Conservation (phyloP, 164 flowering plant genomes). For the Stephania yunnanensis region DNA sequence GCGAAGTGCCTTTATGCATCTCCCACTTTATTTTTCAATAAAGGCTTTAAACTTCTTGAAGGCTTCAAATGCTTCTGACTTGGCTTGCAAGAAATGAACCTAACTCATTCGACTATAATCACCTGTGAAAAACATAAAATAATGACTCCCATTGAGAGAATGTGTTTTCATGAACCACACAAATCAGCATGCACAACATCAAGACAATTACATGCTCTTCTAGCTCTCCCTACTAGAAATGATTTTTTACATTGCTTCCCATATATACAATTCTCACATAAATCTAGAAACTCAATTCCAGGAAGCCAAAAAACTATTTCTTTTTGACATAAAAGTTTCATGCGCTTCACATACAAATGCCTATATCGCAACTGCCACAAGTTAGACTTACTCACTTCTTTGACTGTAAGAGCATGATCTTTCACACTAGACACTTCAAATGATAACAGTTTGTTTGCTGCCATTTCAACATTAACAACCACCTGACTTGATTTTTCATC, state of each 20-base stretch:
- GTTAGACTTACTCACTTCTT: no score
- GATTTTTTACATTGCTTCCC: not conserved
- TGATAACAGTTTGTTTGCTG: conserved; percentile 12
- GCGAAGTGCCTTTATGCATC: no score
- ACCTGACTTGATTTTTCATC: not conserved
- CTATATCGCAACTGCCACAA: not conserved
- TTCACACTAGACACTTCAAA: not conserved
- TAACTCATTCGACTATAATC: conserved; percentile 1
- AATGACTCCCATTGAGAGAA: not conserved
- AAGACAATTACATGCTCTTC: not conserved
- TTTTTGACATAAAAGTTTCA: not conserved
- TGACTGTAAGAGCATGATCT: no score
- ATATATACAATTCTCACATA: conserved; percentile 4
- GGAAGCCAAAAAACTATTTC: conserved; percentile 6
- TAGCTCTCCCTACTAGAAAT: conserved; percentile 6
- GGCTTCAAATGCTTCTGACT: not conserved
- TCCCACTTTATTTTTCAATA: no score
- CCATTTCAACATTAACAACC: not conserved
- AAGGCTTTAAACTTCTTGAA: not conserved
- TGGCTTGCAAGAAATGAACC: not conserved
- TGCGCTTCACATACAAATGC: not conserved
- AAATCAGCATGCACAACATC: not conserved
- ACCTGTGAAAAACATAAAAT: not conserved
- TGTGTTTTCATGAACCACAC: not conserved
- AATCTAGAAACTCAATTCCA: not conserved